Percentiles rank a stretch among this genome's conserved stretches.
These are phyloP conservation scores for Leccinum truebloodii DNA, from an alignment of 768 basidiomycete genomes.

Conservation along the genomic window DNA sequence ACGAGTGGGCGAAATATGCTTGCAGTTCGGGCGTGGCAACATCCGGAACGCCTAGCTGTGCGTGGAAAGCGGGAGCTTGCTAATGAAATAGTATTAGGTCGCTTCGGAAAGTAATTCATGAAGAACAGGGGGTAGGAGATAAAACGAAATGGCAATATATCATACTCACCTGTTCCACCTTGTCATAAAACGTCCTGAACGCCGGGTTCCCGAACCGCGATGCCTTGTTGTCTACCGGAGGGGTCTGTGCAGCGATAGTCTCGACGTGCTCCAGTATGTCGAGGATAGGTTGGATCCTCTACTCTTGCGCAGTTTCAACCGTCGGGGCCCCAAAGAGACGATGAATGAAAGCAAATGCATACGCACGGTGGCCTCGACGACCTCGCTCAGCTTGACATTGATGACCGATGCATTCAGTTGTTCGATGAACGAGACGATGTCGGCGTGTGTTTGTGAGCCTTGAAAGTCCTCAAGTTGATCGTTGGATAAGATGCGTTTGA, in stretches of 20 bases:
- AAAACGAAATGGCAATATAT: background rate
- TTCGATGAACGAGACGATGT: slow-evolving; percentile 70
- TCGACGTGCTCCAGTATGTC: slow-evolving; percentile 67
- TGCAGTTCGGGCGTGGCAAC: slow-evolving; percentile 69
- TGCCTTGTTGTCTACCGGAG: slow-evolving; percentile 85
- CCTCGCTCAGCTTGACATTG: slow-evolving; percentile 73
- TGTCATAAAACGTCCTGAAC: slow-evolving; percentile 89
- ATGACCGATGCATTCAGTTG: slow-evolving; percentile 73
- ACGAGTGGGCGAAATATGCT: slow-evolving; percentile 80
- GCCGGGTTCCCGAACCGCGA: slow-evolving; percentile 98
- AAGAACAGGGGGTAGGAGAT: background rate
- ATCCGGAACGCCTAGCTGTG: slow-evolving; percentile 55
- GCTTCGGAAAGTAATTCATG: slow-evolving; percentile 17
- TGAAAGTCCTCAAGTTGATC: slow-evolving; percentile 85
- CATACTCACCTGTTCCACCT: slow-evolving; percentile 64
- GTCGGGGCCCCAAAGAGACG: background rate
- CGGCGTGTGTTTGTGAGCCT: slow-evolving; percentile 63
- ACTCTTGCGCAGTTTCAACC: slow-evolving; percentile 14
- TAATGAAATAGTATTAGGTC: slow-evolving; percentile 26
- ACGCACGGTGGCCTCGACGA: slow-evolving; percentile 63
- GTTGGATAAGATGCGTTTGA: slow-evolving; percentile 73
- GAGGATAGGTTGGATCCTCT: slow-evolving; percentile 69
- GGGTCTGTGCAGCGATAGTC: slow-evolving; percentile 63
- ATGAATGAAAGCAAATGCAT: background rate
- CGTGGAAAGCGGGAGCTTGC: slow-evolving; percentile 60